These are phyloP conservation scores for Zygosaccharomyces bisporus DNA, from an alignment of 805 yeast genomes.

Conservation along the genomic window DNA sequence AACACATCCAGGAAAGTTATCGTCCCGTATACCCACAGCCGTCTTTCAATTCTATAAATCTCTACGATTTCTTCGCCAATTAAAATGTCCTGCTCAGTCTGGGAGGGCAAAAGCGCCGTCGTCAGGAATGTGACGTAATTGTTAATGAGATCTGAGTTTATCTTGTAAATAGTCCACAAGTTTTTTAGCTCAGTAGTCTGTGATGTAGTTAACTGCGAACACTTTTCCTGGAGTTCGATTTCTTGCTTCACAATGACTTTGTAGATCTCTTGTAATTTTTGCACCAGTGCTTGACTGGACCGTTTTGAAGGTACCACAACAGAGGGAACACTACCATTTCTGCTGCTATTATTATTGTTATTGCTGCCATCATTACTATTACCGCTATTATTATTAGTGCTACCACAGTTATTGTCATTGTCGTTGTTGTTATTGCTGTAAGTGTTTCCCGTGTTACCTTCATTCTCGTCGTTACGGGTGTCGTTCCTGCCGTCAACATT, in stretches of 20 bases:
- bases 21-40: constrained; percentile 84
- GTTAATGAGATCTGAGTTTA: constrained; percentile 61
- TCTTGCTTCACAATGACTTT: constrained; percentile 64
- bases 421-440: constrained; percentile 9
- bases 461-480: constrained; percentile 3
- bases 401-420: constrained; percentile 10
- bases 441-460: not conserved
- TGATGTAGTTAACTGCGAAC: constrained; percentile 54
- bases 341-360: constrained; percentile 23
- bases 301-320: constrained; percentile 22
- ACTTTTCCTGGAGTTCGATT: constrained; percentile 65
- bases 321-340: constrained; percentile 23
- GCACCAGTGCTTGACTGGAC: constrained; percentile 50
- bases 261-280: constrained; percentile 71
- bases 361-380: constrained; percentile 19
- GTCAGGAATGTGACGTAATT: constrained; percentile 69
- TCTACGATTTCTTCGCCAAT: constrained; percentile 70
- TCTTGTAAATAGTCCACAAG: constrained; percentile 68
- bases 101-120: constrained; percentile 68
- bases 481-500: constrained; percentile 4
- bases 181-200: constrained; percentile 57
- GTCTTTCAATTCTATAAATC: constrained; percentile 69
- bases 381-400: constrained; percentile 12
- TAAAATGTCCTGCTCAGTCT: constrained; percentile 42
- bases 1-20: constrained; percentile 75